Base-by-base conservation (phyloP, 495 filamentous ascomycete species). In the Paragyromitra xinjiangensis region DNA sequence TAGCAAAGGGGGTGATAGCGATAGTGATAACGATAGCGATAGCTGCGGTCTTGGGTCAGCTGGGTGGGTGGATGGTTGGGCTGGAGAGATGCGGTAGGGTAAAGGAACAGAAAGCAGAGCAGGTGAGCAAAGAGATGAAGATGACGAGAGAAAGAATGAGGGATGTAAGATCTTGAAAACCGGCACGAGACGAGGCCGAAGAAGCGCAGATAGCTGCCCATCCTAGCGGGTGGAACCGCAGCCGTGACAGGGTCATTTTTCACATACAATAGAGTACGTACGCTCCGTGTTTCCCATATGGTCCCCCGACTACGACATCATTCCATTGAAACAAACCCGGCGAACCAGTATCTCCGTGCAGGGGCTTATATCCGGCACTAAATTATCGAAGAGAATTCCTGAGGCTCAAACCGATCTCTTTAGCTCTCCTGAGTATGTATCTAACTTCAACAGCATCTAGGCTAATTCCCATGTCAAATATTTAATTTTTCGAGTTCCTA, bases 191-290 rank as follows among this genome's bases (percentile, higher is more conserved):
- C 53, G 29, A 34, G 1, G 4, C 29, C 29, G 29, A 40, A 58
- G 39, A 70, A 48, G 40, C 22, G 24, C 22, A 24, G 42, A 24
- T 22, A 26, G 26, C 40, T 53, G 16, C 34, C 58, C 29, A 39
- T 62, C 55, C 62, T 22, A 51, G 55, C 56, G 19, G 42, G 22
- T 16, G 39, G 42, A 12, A n/a, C 37, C 37, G 37, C 37, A 70
- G 39, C 37, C 24, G 40, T 70, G 67, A 50, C 53, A 70, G 22
- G 55, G 40, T 69, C 55, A 61, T 69, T 48, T 48, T 16, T 11
- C 16, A 16, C 44, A 48, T 12, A 12, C 11, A 53, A 53, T 53
- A 24, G 7, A 3, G 29, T 34, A 34, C 29, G 29, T 34, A 34
- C 2, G 29, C 3, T 34, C 29, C 29, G 29, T 59, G 55, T 59